phyloP scores from a whole-genome alignment of 164 flowering plant species.

The Vitis rupestris region DNA sequence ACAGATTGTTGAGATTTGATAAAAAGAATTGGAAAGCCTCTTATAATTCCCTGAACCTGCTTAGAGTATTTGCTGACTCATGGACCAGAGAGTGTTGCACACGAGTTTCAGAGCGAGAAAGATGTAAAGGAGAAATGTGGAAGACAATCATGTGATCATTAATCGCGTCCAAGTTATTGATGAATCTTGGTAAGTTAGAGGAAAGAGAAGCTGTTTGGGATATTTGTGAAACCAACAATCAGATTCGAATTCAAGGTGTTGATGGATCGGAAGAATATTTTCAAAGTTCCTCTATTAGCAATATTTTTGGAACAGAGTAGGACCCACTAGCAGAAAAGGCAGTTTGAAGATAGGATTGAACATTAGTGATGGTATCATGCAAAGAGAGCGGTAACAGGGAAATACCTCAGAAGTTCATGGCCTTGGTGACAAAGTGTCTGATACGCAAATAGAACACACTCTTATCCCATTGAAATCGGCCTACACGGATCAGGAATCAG shows the following conservation, averaged over 20 bases:
- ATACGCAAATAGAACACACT: slow-evolving; percentile 72
- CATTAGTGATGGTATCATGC: slow-evolving; percentile 11
- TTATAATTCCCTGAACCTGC: slow-evolving; percentile 27
- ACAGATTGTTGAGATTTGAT: slow-evolving; percentile 26
- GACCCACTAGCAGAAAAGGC: slow-evolving; percentile 17
- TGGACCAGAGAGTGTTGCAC: slow-evolving; percentile 32
- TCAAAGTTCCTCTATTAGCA: slow-evolving; percentile 19
- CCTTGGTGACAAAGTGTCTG: slow-evolving; percentile 9
- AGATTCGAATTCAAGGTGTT: neutral
- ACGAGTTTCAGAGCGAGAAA: slow-evolving; percentile 28
- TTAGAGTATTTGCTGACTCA: slow-evolving; percentile 32
- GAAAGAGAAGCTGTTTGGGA: slow-evolving; percentile 9
- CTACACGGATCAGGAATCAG: slow-evolving; percentile 55
- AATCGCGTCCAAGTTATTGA: slow-evolving; percentile 17
- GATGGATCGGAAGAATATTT: slow-evolving; percentile 16
- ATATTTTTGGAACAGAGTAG: slow-evolving; percentile 20
- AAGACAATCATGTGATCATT: slow-evolving; percentile 18
- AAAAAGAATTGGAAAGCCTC: slow-evolving; percentile 23
- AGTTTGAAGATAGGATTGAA: slow-evolving; percentile 16
- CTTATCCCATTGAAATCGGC: slow-evolving; percentile 64
- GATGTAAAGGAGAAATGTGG: slow-evolving; percentile 16
- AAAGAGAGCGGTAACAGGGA: slow-evolving; percentile 11
- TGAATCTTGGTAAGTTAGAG: slow-evolving; percentile 11
- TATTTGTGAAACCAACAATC: slow-evolving; percentile 1
- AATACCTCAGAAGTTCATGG: slow-evolving; percentile 18